Conservation (phyloP, 208 protist genomes). For the Acanthamoeba culbertsoni region DNA sequence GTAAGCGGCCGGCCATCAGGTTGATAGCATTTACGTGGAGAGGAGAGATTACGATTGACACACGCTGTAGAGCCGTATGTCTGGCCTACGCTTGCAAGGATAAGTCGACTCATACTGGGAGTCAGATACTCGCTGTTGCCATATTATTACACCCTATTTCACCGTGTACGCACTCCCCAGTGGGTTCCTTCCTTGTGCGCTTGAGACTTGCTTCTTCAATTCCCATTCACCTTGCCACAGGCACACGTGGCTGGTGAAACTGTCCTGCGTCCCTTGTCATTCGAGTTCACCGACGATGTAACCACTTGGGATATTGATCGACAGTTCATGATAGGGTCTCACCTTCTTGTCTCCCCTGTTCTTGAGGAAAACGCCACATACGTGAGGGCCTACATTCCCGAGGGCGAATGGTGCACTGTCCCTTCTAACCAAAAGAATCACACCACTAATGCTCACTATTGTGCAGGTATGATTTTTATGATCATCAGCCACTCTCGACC, state of each 20-base stretch:
- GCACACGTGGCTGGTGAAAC: slow-evolving; percentile 46
- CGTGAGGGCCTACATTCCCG: slow-evolving; percentile 82
- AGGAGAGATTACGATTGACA: no score
- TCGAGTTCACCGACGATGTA: slow-evolving; percentile 81
- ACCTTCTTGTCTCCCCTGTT: slow-evolving; percentile 70
- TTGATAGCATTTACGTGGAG: neutral
- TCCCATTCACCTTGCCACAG: neutral
- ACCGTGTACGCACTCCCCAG: slow-evolving; percentile 5
- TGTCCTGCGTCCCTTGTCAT: slow-evolving; percentile 82
- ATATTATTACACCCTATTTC: slow-evolving; percentile 84
- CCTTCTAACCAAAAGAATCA: no score
- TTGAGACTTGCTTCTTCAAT: neutral
- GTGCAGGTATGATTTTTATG: no score
- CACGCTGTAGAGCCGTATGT: slow-evolving; percentile 70
- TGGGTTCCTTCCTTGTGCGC: neutral
- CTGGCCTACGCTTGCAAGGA: slow-evolving; percentile 61
- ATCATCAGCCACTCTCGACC: no score
- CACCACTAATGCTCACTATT: no score
- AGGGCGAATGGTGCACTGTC: slow-evolving; percentile 82
- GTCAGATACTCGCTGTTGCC: slow-evolving; percentile 79
- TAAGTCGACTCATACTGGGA: slow-evolving; percentile 57
- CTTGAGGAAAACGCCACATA: slow-evolving; percentile 57
- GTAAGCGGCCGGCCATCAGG: neutral
- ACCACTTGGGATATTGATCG: slow-evolving; percentile 69
- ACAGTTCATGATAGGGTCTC: slow-evolving; percentile 82